phyloP scores from a whole-genome alignment of 768 basidiomycete genomes.

The Auriscalpium microsporum region DNA sequence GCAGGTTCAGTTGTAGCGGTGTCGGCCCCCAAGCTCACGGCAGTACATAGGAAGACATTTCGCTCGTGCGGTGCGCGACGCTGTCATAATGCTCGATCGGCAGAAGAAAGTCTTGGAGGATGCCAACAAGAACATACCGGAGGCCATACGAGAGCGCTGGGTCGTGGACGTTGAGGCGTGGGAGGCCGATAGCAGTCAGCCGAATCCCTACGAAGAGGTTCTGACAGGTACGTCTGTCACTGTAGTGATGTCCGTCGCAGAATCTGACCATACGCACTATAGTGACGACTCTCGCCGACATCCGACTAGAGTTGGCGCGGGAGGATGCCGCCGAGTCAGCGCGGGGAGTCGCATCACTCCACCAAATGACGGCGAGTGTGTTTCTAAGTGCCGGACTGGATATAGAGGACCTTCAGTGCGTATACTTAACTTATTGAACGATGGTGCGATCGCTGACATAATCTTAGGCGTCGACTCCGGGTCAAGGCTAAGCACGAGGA shows the following conservation, averaged over 20 bases:
- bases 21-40: background rate
- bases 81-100: background rate
- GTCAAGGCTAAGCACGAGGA: too few species aligned
- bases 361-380: background rate
- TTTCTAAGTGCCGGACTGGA: background rate
- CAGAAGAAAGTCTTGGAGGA: background rate
- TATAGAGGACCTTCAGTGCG: background rate
- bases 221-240: background rate
- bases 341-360: background rate
- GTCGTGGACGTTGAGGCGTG: background rate
- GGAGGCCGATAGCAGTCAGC: background rate
- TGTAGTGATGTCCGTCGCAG: background rate
- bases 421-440: background rate
- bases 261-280: too few species aligned
- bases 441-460: too few species aligned
- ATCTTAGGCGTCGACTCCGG: too few species aligned
- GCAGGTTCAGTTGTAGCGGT: background rate
- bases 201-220: background rate
- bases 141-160: background rate
- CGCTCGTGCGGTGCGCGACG: background rate
- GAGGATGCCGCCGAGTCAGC: background rate
- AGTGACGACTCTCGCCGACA: background rate
- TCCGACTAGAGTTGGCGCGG: background rate
- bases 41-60: background rate
- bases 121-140: background rate